Evolutionary conservation across 2,329 filamentous ascomycete genomes (phyloP), one percentile per base, ranked within the genome.

Genomic region (Aspergillus texensis): DNA sequence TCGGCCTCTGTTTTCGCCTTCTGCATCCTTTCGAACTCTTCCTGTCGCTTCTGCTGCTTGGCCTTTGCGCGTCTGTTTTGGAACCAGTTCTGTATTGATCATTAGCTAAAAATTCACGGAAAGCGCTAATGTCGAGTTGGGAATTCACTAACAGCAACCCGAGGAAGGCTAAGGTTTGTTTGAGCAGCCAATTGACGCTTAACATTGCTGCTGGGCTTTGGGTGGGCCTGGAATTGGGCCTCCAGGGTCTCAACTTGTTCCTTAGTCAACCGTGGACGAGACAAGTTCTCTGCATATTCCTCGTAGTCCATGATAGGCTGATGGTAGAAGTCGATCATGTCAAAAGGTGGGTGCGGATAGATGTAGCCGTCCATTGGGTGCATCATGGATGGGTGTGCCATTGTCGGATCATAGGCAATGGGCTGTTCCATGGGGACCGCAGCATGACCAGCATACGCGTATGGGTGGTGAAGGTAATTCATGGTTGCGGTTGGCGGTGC

Each of bases 21-120:
- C 64, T 81, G 80, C 74, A 79, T 78, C 62, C 76, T 77, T 69
- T 83, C 80, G 61, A 79, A 83, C 69, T 83, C 81, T 68, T 81
- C 80, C 67, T 82, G 81, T 61, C 80, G 75, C 66, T 78, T 82
- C 69, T 84, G 81, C 67, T 84, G 81, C 68, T 83, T 84, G 57
- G 82, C 82, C 68, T 84, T 84, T 61, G 82, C 82, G 54, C 82
- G 79, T 64, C 82, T 78, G 67, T 84, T 84, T 67, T 84, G 82
- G 69, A 83, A 84, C 82, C 82, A 84, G 65, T 84, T 84, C 82
- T 84, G 64, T 48, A 63, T 21, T 21, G 1, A 57, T 56, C 36
- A 58, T 63, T 66, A 67, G 65, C 53, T 43, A 4, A 39, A 19
- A 24, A 24, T 4, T 70, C 55, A 39, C 50, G 8, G n/a, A 54